These are phyloP conservation scores for Excoecaria agallocha DNA, from an alignment of 345 rosid species.

Conservation along the genomic window DNA sequence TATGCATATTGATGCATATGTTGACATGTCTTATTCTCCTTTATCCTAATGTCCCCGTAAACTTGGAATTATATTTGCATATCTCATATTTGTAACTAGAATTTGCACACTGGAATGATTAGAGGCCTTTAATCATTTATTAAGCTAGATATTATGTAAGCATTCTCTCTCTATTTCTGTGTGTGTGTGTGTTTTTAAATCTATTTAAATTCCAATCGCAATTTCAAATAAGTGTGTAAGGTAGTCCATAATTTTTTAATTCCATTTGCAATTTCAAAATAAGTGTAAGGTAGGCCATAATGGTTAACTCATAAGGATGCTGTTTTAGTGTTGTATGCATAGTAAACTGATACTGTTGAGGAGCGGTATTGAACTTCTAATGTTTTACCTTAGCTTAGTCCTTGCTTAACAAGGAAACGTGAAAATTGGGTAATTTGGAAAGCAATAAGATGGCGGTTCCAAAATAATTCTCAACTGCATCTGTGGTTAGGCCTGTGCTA, in stretches of 20 bases:
- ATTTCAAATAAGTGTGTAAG: background rate
- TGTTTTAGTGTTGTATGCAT: background rate
- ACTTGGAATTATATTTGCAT: background rate
- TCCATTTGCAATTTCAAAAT: background rate
- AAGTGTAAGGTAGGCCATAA: background rate
- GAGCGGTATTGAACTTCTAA: background rate
- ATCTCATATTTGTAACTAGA: background rate
- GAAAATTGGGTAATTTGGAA: background rate
- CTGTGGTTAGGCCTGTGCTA: too few relatives aligned
- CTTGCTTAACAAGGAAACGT: background rate
- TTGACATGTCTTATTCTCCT: background rate
- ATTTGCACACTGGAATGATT: background rate
- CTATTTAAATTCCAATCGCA: background rate
- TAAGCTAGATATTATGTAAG: background rate
- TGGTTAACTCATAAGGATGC: background rate
- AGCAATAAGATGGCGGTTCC: background rate
- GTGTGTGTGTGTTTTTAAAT: background rate
- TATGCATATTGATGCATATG: background rate
- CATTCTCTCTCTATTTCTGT: background rate
- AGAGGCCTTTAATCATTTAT: background rate
- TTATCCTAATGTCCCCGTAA: background rate
- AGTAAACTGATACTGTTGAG: background rate
- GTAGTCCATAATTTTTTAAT: background rate
- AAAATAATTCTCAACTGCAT: background rate
- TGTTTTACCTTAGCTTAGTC: background rate